Evolutionary conservation across 768 basidiomycete genomes (phyloP), one percentile per base, ranked within the genome.

Genomic region (Auricularia auricula-judae): DNA sequence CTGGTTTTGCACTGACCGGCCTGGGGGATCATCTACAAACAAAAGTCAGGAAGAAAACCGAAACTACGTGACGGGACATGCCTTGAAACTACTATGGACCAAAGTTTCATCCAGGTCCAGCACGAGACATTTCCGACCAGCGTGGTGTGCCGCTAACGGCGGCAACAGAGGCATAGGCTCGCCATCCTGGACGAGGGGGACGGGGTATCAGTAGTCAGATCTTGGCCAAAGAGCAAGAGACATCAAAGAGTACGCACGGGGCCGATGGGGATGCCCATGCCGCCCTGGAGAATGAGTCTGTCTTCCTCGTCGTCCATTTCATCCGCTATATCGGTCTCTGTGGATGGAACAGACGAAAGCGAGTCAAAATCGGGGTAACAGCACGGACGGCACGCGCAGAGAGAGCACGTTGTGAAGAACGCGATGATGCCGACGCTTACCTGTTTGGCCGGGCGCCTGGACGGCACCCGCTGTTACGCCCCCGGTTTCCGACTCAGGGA

Each of bases 41-140:
- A 62, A 33, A 18, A 35, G 21, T 61, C 36, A 65, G 11, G 39
- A 12, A 59, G 63, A 64, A 64, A 65, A 29, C 58, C 18, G 63
- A 61, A 23, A 36, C 36, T 72, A 33, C 71, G 67, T 16, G 36
- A 62, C 12, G 18, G 66, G 12, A 65, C 78, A 47, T 67, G 96
- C 96, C 86, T 98, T 99, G 85, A 99, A 98, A 74, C 92, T 95
- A 72, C 91, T 93, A 76, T 98, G 96, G 23, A 98, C 87, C 21
- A 99, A 80, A 2, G 97, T 99, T 76, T 99, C 96, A 69, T 99
- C 96, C 47, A 99, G 81, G 77, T 99, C 97, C 33, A 99, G 83
- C 53, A 98, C 94, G 11, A 98, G 82, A 71, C 97, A 98, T 77
- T 99, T 99, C 64, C 93, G 80, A 36, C 96, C 96, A 36, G 77